Conservation (phyloP, 345 rosid species). For the Boechera stricta region DNA sequence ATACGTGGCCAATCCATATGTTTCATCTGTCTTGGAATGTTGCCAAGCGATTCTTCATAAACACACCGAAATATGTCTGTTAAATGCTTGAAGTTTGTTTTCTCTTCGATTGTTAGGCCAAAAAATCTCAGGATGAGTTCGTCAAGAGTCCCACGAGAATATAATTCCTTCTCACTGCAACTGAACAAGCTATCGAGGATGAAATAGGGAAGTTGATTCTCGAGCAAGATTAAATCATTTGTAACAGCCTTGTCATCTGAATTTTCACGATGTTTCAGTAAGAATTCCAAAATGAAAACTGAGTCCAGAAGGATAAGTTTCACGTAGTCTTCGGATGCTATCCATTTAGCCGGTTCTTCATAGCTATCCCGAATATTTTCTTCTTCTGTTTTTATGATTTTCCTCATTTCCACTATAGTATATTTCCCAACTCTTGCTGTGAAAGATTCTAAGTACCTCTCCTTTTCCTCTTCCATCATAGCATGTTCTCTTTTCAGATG, state of each 20-base stretch:
- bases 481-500: too few relatives aligned
- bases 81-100: conserved; percentile 17
- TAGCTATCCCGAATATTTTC: too few relatives aligned
- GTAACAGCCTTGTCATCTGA: neutral
- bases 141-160: neutral
- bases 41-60: conserved; percentile 17
- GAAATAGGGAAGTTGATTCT: conserved; percentile 19
- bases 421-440: too few relatives aligned
- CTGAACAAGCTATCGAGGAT: neutral
- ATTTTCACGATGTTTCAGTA: neutral
- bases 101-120: neutral
- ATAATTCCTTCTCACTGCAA: neutral
- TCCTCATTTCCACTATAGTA: too few relatives aligned
- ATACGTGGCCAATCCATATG: neutral
- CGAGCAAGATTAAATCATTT: neutral
- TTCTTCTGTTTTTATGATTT: too few relatives aligned
- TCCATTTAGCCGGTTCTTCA: too few relatives aligned
- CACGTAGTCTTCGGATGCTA: too few relatives aligned
- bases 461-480: too few relatives aligned
- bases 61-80: neutral
- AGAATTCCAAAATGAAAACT: too few relatives aligned
- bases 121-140: neutral
- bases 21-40: neutral
- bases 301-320: too few relatives aligned
- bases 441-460: too few relatives aligned